Percentiles rank a stretch among this genome's conserved stretches.
phyloP scores from a whole-genome alignment of 805 yeast genomes.

The Torulaspora quercuum region DNA sequence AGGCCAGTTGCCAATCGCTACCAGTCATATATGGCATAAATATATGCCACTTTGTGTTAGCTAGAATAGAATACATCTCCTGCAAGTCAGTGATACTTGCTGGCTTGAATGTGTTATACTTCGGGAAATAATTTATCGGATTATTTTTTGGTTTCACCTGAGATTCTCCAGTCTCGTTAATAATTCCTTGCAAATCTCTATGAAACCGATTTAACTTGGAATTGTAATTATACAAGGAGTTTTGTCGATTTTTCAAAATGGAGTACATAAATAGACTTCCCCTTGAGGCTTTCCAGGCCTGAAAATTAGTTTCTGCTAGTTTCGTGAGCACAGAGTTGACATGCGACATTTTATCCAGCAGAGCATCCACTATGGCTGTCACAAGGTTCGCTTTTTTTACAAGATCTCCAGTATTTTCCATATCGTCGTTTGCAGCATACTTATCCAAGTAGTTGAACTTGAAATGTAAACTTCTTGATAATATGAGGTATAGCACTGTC shows the following conservation, averaged over 20 bases:
- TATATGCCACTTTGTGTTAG: slow-evolving; percentile 17
- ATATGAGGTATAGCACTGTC: slow-evolving; percentile 20
- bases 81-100: slow-evolving; percentile 25
- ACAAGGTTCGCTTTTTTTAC: slow-evolving; percentile 10
- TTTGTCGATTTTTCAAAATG: slow-evolving; percentile 34
- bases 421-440: background rate
- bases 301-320: slow-evolving; percentile 54
- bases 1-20: slow-evolving; percentile 11
- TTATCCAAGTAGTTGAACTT: slow-evolving; percentile 22
- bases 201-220: slow-evolving; percentile 23
- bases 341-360: slow-evolving; percentile 32
- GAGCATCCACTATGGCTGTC: slow-evolving; percentile 20
- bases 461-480: slow-evolving; percentile 33
- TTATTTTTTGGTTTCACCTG: slow-evolving; percentile 5
- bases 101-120: slow-evolving; percentile 21
- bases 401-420: background rate
- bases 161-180: slow-evolving; percentile 1
- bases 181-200: slow-evolving; percentile 5
- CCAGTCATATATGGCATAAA: slow-evolving; percentile 10
- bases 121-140: slow-evolving; percentile 27
- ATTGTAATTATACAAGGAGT: slow-evolving; percentile 29
- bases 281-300: slow-evolving; percentile 61
- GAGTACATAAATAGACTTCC: slow-evolving; percentile 44
- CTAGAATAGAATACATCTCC: slow-evolving; percentile 19
- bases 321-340: slow-evolving; percentile 39